Conservation (phyloP, 2,329 filamentous ascomycete species). For the Alternaria arbusti region DNA sequence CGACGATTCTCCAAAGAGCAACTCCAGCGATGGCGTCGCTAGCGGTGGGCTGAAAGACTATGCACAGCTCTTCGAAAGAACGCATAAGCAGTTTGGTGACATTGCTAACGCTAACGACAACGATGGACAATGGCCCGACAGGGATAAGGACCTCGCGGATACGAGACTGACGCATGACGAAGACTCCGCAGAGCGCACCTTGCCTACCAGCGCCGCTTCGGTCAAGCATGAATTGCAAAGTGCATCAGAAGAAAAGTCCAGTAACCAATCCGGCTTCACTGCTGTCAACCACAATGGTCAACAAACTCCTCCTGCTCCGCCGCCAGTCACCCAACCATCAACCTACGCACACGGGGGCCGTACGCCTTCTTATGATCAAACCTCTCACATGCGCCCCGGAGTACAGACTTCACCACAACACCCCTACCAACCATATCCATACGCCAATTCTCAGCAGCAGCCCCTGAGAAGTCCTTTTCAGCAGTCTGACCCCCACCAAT, state of each 20-base stretch:
- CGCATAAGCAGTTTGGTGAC: constrained; percentile 30
- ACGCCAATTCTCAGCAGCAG: background rate
- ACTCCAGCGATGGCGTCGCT: constrained; percentile 19
- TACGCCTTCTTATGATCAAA: background rate
- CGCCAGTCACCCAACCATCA: background rate
- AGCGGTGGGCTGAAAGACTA: constrained; percentile 30
- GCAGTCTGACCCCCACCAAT: background rate
- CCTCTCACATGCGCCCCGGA: background rate
- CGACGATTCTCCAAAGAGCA: constrained; percentile 26
- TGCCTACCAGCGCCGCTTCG: background rate
- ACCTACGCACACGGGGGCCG: background rate
- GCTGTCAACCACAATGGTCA: constrained; percentile 11
- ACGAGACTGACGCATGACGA: constrained; percentile 22
- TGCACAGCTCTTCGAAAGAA: constrained; percentile 19
- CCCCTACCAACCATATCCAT: background rate
- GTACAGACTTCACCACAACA: background rate
- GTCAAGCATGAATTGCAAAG: constrained; percentile 13
- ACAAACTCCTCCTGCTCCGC: background rate
- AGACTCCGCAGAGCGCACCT: constrained; percentile 14
- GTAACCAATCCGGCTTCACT: constrained; percentile 12
- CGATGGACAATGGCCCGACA: constrained; percentile 9
- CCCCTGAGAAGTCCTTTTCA: background rate
- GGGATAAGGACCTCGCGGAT: constrained; percentile 16
- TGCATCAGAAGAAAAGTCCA: background rate
- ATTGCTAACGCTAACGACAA: constrained; percentile 8